Evolutionary conservation across 176 grass and related monocot genomes (phyloP), one percentile per base, ranked within the genome.

Genomic region (Phoenix roebelenii): DNA sequence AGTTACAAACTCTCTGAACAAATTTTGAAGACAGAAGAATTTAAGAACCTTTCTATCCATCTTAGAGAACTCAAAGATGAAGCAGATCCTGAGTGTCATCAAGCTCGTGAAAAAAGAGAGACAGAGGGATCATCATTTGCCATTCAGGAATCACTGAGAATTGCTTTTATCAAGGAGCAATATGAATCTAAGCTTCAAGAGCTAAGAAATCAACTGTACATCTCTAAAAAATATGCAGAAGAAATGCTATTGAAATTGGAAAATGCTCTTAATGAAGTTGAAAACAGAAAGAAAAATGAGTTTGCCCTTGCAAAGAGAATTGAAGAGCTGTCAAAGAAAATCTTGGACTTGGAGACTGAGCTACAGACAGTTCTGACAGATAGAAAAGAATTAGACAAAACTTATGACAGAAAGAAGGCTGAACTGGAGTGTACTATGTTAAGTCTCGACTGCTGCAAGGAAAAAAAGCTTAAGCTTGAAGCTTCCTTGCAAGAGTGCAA

Each of bases 181-280:
- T 92, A 98, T 60, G 93, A 98, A 76, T 83, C 84, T 0, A 98
- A 89, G 69, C 83, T 98, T 74, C 93, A 98, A 73, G 93, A 98
- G 59, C 55, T 98, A 23, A 98, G 88, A 75, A 79, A 80, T 70
- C 93, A 89, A 60, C 71, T 80, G 20, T 79, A 70, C 70, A 73
- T 85, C 51, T 92, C 82, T 26, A 89, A 92, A 74, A 88, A 92
- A 32, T 88, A 92, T 85, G 71, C 93, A 52, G 93, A 98, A 92
- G 93, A 98, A 79, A 92, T 98, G 88, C 68, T 98, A 67, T 52
- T 98, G 52, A 98, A 92, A 74, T 70, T 98, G 64, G 87, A 98
- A 85, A 89, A 71, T 76, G 72, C 93, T 75, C 74, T 92, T 70
- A 84, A 98, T 76, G 93, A 98, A 55, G 81, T 92, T 70, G 87